These are phyloP conservation scores for Leccinellum albellum DNA, from an alignment of 768 basidiomycete genomes.

Conservation along the genomic window DNA sequence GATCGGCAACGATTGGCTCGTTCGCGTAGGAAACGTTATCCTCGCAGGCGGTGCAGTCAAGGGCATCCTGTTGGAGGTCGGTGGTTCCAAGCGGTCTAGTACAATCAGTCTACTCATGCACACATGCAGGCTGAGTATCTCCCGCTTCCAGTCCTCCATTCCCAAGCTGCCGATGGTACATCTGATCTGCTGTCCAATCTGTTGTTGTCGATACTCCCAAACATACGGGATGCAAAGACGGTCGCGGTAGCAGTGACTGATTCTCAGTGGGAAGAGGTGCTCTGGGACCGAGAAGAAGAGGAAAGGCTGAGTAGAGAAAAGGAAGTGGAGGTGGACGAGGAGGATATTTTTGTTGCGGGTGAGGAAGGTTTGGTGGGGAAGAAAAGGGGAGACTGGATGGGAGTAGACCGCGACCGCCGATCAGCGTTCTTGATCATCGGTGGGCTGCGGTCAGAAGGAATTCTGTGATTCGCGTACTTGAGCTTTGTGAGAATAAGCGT, in stretches of 20 bases:
- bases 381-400: slow-evolving; percentile 67
- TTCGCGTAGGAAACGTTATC: slow-evolving; percentile 74
- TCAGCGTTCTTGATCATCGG: slow-evolving; percentile 80
- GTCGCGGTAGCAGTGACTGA: slow-evolving; percentile 77
- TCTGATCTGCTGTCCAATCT: slow-evolving; percentile 74
- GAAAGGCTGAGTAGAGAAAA: slow-evolving; percentile 31
- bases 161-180: slow-evolving; percentile 60
- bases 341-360: slow-evolving; percentile 62
- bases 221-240: slow-evolving; percentile 66
- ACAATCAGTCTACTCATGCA: slow-evolving; percentile 1
- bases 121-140: slow-evolving; percentile 73
- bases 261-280: slow-evolving; percentile 75
- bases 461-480: slow-evolving; percentile 38
- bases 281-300: slow-evolving; percentile 72
- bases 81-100: slow-evolving; percentile 6
- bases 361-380: slow-evolving; percentile 49
- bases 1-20: slow-evolving; percentile 80
- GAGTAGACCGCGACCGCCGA: slow-evolving; percentile 72
- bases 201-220: slow-evolving; percentile 70
- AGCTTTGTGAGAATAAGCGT: not conserved
- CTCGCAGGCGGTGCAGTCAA: slow-evolving; percentile 71
- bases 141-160: slow-evolving; percentile 65
- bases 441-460: slow-evolving; percentile 67
- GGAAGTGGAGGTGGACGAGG: slow-evolving; percentile 25
- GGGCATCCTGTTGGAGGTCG: slow-evolving; percentile 83